Evolutionary conservation across 1,284 basidiomycete genomes (phyloP), one percentile per base, ranked within the genome.

Genomic region (Leccinum pseudoinsigne): DNA sequence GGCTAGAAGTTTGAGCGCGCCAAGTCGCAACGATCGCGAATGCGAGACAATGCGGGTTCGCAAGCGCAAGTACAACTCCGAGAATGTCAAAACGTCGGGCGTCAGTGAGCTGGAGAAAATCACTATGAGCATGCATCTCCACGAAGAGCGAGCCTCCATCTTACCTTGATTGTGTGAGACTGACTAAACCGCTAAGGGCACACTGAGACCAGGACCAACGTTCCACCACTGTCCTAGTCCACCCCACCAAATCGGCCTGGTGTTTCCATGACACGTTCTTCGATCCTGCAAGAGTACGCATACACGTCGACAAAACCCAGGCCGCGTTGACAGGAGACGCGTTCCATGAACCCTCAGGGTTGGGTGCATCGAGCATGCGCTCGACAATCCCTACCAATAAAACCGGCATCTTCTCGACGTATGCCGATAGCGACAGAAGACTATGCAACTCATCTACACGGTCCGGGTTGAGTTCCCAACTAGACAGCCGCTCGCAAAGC

Each of bases 121-220:
- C 11, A 10, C 18, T 3, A 2, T 51, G 47, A 64, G 53, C 18
- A 54, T 31, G 10, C 3, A 12, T n/a, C 11, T 4, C 50, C 36
- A 40, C 26, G 5, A 16, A 18, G 8, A 55, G 16, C 9, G 31
- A 34, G 55, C 54, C 12, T 11, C 2, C 3, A 4, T 65, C 78
- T 45, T 70, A 86, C 86, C 80, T 81, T n/a, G 78, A 74, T 45
- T 79, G 74, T n/a, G 83, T 69, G 7, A 92, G 74, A 6, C 74
- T 72, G 0, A 83, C 82, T 9, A 89, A 68, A 5, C 84, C 85
- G 51, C 78, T 76, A 36, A 94, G 68, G 1, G 86, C 84, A 61
- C 78, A 75, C 53, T 84, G 83, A 59, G 87, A 84, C 81, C 80
- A 84, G 4, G 75, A 75, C 90, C 89, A 94, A 42, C 76, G 80